phyloP scores from a whole-genome alignment of 129 eudicot species.

The Apium graveolens region DNA sequence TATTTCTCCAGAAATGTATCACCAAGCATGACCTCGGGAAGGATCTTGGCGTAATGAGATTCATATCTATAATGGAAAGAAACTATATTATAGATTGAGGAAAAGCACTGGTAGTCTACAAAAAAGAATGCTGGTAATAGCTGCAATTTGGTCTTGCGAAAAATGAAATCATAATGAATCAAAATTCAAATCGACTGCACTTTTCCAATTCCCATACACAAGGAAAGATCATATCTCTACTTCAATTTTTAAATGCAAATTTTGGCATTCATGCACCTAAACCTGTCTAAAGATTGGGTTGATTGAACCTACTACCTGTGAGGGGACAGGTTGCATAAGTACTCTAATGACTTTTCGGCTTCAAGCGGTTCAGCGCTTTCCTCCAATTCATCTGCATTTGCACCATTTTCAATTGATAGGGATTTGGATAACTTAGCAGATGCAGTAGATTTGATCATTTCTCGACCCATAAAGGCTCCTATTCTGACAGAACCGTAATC shows the following conservation, averaged over 20 bases:
- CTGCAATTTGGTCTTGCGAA: neutral
- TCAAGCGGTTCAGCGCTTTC: slow-evolving; percentile 60
- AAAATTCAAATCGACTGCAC: neutral
- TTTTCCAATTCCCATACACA: neutral
- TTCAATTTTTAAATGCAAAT: neutral
- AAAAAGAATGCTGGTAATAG: neutral
- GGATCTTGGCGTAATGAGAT: slow-evolving; percentile 54
- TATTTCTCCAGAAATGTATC: slow-evolving; percentile 62
- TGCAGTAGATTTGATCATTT: slow-evolving; percentile 68
- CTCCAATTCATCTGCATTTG: slow-evolving; percentile 50
- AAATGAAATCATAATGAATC: neutral
- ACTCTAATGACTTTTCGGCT: slow-evolving; percentile 75
- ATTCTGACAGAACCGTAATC: slow-evolving; percentile 95
- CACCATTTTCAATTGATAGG: slow-evolving; percentile 34
- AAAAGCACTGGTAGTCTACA: neutral
- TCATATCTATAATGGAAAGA: slow-evolving; percentile 51
- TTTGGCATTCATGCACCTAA: neutral
- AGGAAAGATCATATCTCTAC: neutral
- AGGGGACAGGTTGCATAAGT: slow-evolving; percentile 88
- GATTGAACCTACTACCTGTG: slow-evolving; percentile 42
- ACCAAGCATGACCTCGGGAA: slow-evolving; percentile 65
- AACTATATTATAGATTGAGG: neutral
- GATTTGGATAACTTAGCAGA: slow-evolving; percentile 39
- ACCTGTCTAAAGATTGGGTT: neutral
- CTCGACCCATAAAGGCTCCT: slow-evolving; percentile 96